These are phyloP conservation scores for Picochlorum costavermella DNA, from an alignment of 139 green algal species.

Conservation along the genomic window DNA sequence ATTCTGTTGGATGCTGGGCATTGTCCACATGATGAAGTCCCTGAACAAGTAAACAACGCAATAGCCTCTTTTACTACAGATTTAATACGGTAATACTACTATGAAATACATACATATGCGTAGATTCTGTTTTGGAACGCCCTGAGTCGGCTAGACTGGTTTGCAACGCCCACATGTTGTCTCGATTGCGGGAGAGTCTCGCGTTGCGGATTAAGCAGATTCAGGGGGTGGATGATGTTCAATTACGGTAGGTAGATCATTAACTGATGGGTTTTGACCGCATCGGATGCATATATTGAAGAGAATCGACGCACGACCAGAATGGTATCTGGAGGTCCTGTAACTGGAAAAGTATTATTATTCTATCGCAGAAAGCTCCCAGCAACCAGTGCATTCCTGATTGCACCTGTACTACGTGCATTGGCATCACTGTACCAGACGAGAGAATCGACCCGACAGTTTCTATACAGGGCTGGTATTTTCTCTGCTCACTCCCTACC, in stretches of 20 bases:
- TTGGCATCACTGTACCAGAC: constrained; percentile 8
- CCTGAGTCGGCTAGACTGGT: not conserved
- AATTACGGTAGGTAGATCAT: constrained; percentile 3
- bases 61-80: constrained; percentile 38
- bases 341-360: not conserved
- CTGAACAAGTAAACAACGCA: constrained; percentile 49
- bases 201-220: constrained; percentile 12
- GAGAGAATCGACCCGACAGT: constrained; percentile 9
- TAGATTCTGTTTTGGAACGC: too few species aligned
- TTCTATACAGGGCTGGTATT: constrained; percentile 25
- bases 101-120: not conserved
- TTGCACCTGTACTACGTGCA: constrained; percentile 20
- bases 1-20: constrained; percentile 56
- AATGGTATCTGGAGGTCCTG: too few species aligned
- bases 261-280: too few species aligned
- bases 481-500: constrained; percentile 18
- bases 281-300: too few species aligned
- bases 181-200: not conserved
- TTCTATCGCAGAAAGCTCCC: constrained; percentile 17
- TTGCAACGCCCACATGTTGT: not conserved
- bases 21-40: constrained; percentile 78
- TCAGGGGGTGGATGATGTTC: constrained; percentile 1
- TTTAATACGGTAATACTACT: not conserved
- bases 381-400: constrained; percentile 8
- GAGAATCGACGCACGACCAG: too few species aligned